Evolutionary conservation across 345 rosid genomes (phyloP).

Genomic region (Eucalyptus paniculata): DNA sequence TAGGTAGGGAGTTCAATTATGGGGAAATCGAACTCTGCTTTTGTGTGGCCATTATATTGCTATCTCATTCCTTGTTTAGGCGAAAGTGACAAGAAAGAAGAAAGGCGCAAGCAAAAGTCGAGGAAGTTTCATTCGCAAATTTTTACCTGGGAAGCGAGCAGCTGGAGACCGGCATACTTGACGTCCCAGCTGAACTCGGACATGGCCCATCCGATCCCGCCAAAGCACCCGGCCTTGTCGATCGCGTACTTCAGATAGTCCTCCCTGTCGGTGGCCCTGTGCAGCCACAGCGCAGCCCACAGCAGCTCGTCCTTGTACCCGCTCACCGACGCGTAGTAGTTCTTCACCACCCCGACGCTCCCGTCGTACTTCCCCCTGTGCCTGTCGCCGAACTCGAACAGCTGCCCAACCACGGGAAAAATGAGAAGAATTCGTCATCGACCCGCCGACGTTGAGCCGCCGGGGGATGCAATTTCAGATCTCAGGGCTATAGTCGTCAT

Average conservation of each 20-base stretch:
- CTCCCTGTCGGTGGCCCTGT: slow-evolving; percentile 79
- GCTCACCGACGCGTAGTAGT: slow-evolving; percentile 87
- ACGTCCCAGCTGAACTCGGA: slow-evolving; percentile 99
- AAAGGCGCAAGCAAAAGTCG: background rate
- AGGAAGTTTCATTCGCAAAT: background rate
- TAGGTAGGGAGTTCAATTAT: background rate
- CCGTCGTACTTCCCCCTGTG: slow-evolving; percentile 72
- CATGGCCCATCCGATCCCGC: slow-evolving; percentile 88
- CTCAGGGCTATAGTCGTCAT: background rate
- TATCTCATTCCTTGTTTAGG: background rate
- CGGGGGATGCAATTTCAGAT: background rate
- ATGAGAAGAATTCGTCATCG: background rate
- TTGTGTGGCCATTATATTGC: background rate
- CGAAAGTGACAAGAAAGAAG: background rate
- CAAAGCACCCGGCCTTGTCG: slow-evolving; percentile 46
- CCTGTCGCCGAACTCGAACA: slow-evolving; percentile 81
- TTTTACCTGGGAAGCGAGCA: slow-evolving; percentile 71
- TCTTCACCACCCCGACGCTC: slow-evolving; percentile 62
- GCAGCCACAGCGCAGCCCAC: slow-evolving; percentile 94
- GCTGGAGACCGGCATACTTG: slow-evolving; percentile 77
- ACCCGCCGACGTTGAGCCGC: background rate
- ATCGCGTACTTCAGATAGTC: slow-evolving; percentile 41
- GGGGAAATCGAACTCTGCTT: background rate
- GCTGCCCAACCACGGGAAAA: slow-evolving; percentile 7
- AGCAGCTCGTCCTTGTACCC: slow-evolving; percentile 93